These are phyloP conservation scores for Vigna trinervia DNA, from an alignment of 306 rosid species.

Conservation along the genomic window DNA sequence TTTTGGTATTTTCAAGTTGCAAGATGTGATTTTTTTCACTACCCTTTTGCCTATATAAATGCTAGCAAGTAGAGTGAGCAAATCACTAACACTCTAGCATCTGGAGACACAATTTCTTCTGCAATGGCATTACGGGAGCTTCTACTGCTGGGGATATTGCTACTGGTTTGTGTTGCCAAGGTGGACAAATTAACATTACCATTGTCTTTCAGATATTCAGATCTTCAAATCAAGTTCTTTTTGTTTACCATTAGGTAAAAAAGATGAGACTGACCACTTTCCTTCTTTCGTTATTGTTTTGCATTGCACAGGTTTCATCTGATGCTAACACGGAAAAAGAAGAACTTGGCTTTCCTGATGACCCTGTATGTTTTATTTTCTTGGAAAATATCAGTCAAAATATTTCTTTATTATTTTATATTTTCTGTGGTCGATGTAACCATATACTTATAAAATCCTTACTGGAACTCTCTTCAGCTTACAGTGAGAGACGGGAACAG, in stretches of 20 bases:
- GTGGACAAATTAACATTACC: slow-evolving; percentile 7
- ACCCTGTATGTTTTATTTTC: slow-evolving; percentile 2
- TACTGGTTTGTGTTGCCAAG: slow-evolving; percentile 47
- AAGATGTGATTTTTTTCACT: background rate
- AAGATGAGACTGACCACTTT: background rate
- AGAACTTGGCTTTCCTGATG: slow-evolving; percentile 12
- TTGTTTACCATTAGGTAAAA: background rate
- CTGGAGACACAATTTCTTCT: background rate
- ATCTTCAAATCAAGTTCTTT: background rate
- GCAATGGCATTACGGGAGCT: slow-evolving; percentile 53
- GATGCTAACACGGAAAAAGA: slow-evolving; percentile 50
- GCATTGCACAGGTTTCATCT: slow-evolving; percentile 55
- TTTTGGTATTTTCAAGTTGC: slow-evolving; percentile 26
- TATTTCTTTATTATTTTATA: background rate
- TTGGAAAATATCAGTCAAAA: background rate
- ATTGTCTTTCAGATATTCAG: background rate
- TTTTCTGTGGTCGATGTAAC: background rate
- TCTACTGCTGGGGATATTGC: slow-evolving; percentile 41
- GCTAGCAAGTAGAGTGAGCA: background rate
- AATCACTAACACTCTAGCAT: background rate
- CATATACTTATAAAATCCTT: background rate
- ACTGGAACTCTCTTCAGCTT: slow-evolving; percentile 37
- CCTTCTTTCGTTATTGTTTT: background rate
- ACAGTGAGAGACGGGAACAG: slow-evolving; percentile 57
- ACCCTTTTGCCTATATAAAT: slow-evolving; percentile 37